Percentiles rank a stretch among this genome's conserved stretches.
Conservation (phyloP, 225 moss, liverwort and hornwort species). For the Neckera pumila region DNA sequence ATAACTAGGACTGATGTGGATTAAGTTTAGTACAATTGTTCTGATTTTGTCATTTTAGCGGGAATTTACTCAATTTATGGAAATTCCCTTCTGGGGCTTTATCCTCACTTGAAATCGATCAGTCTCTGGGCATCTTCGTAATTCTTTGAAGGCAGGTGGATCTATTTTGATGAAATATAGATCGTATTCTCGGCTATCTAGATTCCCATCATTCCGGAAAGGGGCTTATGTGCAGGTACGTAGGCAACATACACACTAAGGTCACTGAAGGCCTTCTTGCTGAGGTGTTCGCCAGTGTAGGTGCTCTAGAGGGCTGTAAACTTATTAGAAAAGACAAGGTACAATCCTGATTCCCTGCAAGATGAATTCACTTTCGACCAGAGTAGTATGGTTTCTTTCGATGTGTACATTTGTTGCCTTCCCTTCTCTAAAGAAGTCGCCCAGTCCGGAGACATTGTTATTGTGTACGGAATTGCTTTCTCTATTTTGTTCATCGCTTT, state of each 20-base stretch:
- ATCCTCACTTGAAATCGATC: neutral
- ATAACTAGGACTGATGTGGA: neutral
- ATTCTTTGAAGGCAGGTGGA: neutral
- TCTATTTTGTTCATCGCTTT: neutral
- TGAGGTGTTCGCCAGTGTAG: conserved; percentile 87
- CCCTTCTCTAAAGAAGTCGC: neutral
- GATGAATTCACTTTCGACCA: neutral
- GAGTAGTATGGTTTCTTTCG: neutral
- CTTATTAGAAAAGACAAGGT: conserved; percentile 98
- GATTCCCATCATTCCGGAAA: neutral
- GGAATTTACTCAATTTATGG: neutral
- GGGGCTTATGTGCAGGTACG: conserved; percentile 55
- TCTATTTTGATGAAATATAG: neutral
- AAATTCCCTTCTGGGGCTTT: neutral
- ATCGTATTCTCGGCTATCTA: neutral
- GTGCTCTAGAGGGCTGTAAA: conserved; percentile 94
- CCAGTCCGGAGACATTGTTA: neutral
- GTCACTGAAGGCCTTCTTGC: conserved; percentile 92
- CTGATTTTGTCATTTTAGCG: neutral
- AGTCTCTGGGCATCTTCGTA: neutral
- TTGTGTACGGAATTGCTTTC: neutral
- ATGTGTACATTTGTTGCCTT: neutral
- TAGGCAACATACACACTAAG: conserved; percentile 92
- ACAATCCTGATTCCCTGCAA: neutral
- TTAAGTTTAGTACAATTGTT: neutral